A percentile compares a stretch with the other conserved stretches of the same genome.
Evolutionary conservation across 306 rosid species (phyloP).

Genomic region (Delonix regia): DNA sequence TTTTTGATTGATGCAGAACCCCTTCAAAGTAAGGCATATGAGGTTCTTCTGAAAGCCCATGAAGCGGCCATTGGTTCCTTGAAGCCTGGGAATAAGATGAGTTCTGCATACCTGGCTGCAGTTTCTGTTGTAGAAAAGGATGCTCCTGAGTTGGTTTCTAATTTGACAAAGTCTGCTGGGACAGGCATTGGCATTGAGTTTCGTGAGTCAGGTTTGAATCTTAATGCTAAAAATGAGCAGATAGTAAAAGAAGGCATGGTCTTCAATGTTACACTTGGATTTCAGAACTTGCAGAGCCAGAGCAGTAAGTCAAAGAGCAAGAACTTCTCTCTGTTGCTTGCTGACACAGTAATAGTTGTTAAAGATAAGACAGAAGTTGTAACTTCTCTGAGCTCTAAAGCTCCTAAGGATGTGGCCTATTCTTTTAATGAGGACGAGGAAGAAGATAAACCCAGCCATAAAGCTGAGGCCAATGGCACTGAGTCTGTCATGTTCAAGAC

Average conservation of each 20-base stretch:
- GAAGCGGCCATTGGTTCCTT: conserved; percentile 70
- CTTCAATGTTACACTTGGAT: conserved; percentile 86
- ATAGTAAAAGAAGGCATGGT: conserved; percentile 82
- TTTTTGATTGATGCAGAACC: conserved; percentile 89
- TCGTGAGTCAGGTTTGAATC: conserved; percentile 89
- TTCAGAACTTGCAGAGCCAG: conserved; percentile 72
- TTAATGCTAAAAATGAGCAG: conserved; percentile 82
- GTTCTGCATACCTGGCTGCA: conserved; percentile 78
- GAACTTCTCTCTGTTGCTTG: conserved; percentile 77
- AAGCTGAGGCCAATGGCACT: conserved; percentile 43
- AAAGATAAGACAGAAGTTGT: conserved; percentile 73
- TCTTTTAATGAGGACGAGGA: conserved; percentile 90
- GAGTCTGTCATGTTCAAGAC: conserved; percentile 74
- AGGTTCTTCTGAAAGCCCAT: conserved; percentile 86
- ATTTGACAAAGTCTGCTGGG: conserved; percentile 86
- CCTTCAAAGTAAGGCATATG: conserved; percentile 84
- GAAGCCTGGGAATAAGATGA: conserved; percentile 72
- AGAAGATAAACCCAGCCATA: conserved; percentile 59
- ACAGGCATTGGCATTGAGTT: conserved; percentile 96
- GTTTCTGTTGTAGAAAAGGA: conserved; percentile 80
- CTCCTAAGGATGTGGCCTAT: conserved; percentile 80
- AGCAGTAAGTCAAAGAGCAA: conserved; percentile 56
- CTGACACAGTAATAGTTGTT: conserved; percentile 73
- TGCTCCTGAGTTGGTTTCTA: conserved; percentile 70
- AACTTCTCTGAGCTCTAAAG: conserved; percentile 71